A percentile compares a stretch with the other conserved stretches of the same genome.
These are phyloP conservation scores for Leishmania amazonensis DNA, from an alignment of 208 protist species.

Conservation along the genomic window DNA sequence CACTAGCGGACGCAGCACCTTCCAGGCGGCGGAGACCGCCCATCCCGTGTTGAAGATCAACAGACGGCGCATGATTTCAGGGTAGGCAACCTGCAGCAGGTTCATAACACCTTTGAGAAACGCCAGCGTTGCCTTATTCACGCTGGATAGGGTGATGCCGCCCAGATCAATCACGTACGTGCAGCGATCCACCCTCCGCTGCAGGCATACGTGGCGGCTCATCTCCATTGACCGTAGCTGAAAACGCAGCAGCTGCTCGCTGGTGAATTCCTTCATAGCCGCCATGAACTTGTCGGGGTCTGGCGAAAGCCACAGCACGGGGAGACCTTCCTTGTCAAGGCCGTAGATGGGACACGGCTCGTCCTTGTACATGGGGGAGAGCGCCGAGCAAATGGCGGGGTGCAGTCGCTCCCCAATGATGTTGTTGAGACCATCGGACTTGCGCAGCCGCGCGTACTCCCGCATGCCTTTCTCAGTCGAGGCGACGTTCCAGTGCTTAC, in stretches of 20 bases:
- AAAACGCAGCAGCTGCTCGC: slow-evolving; percentile 41
- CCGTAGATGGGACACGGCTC: slow-evolving; percentile 52
- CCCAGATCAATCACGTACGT: slow-evolving; percentile 79
- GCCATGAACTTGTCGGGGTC: slow-evolving; percentile 54
- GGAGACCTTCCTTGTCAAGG: slow-evolving; percentile 57
- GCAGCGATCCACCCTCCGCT: slow-evolving; percentile 54
- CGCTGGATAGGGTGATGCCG: slow-evolving; percentile 59
- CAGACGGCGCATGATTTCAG: slow-evolving; percentile 76
- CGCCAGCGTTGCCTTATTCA: slow-evolving; percentile 52
- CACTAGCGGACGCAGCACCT: slow-evolving; percentile 71
- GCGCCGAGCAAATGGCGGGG: slow-evolving; percentile 37
- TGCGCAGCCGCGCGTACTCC: slow-evolving; percentile 52
- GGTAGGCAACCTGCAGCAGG: slow-evolving; percentile 80
- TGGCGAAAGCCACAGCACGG: slow-evolving; percentile 70
- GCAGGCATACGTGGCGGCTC: slow-evolving; percentile 45
- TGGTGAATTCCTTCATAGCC: slow-evolving; percentile 42
- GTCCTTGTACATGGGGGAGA: slow-evolving; percentile 26
- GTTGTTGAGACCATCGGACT: slow-evolving; percentile 45
- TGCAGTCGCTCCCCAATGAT: slow-evolving; percentile 54
- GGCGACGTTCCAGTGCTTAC: slow-evolving; percentile 52
- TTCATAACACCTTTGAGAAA: slow-evolving; percentile 57
- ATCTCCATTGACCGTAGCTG: slow-evolving; percentile 75
- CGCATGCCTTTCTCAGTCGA: slow-evolving; percentile 43
- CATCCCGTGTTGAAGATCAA: slow-evolving; percentile 84
- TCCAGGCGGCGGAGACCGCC: slow-evolving; percentile 78